These are phyloP conservation scores for Backusella morwellensis DNA, from an alignment of 192 early-diverging fungal species.

Conservation along the genomic window DNA sequence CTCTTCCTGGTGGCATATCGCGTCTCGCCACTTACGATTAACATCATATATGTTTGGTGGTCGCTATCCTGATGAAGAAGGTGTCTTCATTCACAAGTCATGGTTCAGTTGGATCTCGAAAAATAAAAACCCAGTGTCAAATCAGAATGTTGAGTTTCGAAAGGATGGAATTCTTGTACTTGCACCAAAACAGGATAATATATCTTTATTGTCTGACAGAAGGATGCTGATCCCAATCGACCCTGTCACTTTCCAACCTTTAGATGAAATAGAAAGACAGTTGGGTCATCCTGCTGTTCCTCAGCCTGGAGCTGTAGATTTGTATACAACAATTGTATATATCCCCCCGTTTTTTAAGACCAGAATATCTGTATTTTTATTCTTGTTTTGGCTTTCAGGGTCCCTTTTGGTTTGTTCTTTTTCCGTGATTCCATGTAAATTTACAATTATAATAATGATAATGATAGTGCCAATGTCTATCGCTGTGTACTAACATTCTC, in stretches of 20 bases:
- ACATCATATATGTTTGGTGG: slow-evolving; percentile 82
- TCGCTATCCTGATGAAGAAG: slow-evolving; percentile 69
- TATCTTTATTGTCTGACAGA: slow-evolving; percentile 71
- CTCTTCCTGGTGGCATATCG: slow-evolving; percentile 67
- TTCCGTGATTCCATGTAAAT: slow-evolving; percentile 43
- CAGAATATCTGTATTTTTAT: slow-evolving; percentile 50
- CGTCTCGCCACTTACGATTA: slow-evolving; percentile 64
- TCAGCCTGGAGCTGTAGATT: slow-evolving; percentile 10
- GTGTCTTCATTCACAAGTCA: background rate
- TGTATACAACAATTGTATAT: slow-evolving; percentile 74
- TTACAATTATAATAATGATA: background rate
- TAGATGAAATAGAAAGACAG: slow-evolving; percentile 56
- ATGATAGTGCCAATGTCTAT: background rate
- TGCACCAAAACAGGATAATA: slow-evolving; percentile 81
- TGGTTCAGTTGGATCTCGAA: background rate
- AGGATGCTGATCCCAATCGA: slow-evolving; percentile 82
- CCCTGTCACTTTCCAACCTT: slow-evolving; percentile 43
- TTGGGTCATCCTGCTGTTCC: slow-evolving; percentile 51
- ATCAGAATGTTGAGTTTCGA: slow-evolving; percentile 29
- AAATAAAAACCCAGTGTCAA: background rate
- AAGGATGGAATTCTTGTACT: slow-evolving; percentile 65
- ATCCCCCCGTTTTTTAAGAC: slow-evolving; percentile 67
- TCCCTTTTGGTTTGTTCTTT: slow-evolving; percentile 11
- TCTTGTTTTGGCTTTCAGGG: slow-evolving; percentile 45
- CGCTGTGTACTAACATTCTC: background rate